Conservation (phyloP, 2,329 filamentous ascomycete species). For the Albifimbria verrucaria region DNA sequence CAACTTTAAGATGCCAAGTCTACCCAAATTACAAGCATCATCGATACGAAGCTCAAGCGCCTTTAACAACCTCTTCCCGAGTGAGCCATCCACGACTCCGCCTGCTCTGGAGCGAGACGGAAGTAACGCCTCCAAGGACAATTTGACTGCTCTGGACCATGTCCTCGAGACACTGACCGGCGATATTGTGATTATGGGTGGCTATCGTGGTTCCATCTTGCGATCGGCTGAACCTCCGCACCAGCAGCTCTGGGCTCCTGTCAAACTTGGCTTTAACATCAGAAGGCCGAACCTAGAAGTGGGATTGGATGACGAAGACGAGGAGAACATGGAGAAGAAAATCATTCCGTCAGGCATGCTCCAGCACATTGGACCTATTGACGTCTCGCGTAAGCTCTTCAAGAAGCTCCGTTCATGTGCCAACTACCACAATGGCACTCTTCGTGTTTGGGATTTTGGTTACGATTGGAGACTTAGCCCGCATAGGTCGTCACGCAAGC, state of each 20-base stretch:
- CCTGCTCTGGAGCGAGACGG: conserved; percentile 17
- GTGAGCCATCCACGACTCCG: conserved; percentile 20
- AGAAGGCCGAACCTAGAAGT: conserved; percentile 90
- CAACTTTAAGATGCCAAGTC: conserved; percentile 66
- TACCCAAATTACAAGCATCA: conserved; percentile 48
- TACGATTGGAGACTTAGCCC: conserved; percentile 95
- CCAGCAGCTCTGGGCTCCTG: conserved; percentile 89
- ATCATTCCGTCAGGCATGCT: conserved; percentile 86
- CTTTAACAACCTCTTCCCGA: conserved; percentile 25
- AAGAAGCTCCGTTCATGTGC: conserved; percentile 72
- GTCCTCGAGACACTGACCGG: conserved; percentile 69
- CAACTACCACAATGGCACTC: conserved; percentile 66
- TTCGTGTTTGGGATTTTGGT: conserved; percentile 85
- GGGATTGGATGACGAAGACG: conserved; percentile 75
- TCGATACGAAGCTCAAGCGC: conserved; percentile 28
- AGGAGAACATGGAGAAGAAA: conserved; percentile 76
- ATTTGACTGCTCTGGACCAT: conserved; percentile 42
- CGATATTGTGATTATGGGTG: conserved; percentile 84
- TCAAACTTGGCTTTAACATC: conserved; percentile 89
- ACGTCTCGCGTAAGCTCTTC: conserved; percentile 80
- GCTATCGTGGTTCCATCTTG: conserved; percentile 86
- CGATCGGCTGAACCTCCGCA: conserved; percentile 78
- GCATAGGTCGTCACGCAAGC: conserved; percentile 64
- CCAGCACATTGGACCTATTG: conserved; percentile 86
- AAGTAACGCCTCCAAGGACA: conserved; percentile 11